A percentile compares a stretch with the other conserved stretches of the same genome.
Evolutionary conservation across 2,329 filamentous ascomycete genomes (phyloP).

Genomic region (Cadophora sp.): DNA sequence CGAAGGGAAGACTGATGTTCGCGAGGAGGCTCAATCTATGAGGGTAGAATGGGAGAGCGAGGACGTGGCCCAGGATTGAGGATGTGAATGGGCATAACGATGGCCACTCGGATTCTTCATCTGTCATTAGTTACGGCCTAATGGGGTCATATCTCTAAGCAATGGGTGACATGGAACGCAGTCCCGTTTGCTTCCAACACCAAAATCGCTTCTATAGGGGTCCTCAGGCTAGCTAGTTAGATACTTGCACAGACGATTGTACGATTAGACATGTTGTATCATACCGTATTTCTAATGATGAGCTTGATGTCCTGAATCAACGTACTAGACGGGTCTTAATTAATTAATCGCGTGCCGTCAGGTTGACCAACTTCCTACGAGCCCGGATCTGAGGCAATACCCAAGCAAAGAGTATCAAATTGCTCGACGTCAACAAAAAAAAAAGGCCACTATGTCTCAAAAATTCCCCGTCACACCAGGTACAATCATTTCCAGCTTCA

Average conservation of each 20-base stretch:
- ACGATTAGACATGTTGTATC: background rate
- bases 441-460: no score
- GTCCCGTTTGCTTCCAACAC: no score
- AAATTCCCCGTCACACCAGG: conserved; percentile 30
- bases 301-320: background rate
- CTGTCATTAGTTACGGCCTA: no score
- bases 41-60: background rate
- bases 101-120: background rate
- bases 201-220: no score
- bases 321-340: no score
- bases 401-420: no score
- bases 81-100: background rate
- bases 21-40: conserved; percentile 18
- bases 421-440: no score
- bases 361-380: no score
- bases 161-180: background rate
- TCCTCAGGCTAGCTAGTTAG: no score
- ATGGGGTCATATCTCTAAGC: background rate
- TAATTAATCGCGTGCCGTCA: no score
- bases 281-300: background rate
- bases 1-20: conserved; percentile 22
- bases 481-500: conserved; percentile 28
- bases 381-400: no score
- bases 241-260: no score
- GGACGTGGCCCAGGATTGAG: background rate